These are phyloP conservation scores for Astrephomene gubernaculifera DNA, from an alignment of 139 green algal genomes.

Conservation along the genomic window DNA sequence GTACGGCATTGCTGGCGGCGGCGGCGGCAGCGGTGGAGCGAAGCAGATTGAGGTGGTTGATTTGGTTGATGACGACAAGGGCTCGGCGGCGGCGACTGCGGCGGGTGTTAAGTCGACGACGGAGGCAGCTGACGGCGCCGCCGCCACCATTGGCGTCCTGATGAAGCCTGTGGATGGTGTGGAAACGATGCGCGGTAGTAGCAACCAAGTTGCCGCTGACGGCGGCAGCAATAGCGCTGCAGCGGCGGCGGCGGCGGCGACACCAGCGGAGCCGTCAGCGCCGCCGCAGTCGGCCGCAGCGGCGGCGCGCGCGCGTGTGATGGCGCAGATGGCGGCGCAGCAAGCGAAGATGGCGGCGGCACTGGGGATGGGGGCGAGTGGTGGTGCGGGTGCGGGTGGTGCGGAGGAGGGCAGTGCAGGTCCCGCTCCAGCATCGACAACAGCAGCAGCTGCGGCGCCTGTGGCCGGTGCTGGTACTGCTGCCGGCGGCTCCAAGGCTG, in stretches of 20 bases:
- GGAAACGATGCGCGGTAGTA: too few species aligned
- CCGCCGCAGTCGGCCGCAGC: too few species aligned
- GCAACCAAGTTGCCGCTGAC: too few species aligned
- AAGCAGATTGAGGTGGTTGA: background rate
- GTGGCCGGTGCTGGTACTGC: background rate
- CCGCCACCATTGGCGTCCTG: too few species aligned
- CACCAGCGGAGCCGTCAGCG: background rate
- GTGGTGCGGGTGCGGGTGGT: slow-evolving; percentile 1
- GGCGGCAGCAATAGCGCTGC: background rate
- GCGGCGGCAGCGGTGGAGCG: background rate
- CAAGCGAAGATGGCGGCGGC: background rate
- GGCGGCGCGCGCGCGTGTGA: background rate
- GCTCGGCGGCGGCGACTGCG: background rate
- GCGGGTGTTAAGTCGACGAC: too few species aligned
- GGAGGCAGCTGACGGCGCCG: too few species aligned
- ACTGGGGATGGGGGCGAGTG: background rate
- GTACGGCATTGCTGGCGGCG: background rate
- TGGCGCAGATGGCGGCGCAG: background rate
- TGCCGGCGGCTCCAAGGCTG: too few species aligned
- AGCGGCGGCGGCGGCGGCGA: background rate
- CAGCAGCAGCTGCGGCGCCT: background rate
- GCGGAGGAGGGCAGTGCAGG: background rate
- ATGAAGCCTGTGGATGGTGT: too few species aligned
- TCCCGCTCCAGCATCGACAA: background rate
- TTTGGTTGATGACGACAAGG: background rate